These are phyloP conservation scores for Cicer arietinum DNA, from an alignment of 306 rosid species.

Conservation along the genomic window DNA sequence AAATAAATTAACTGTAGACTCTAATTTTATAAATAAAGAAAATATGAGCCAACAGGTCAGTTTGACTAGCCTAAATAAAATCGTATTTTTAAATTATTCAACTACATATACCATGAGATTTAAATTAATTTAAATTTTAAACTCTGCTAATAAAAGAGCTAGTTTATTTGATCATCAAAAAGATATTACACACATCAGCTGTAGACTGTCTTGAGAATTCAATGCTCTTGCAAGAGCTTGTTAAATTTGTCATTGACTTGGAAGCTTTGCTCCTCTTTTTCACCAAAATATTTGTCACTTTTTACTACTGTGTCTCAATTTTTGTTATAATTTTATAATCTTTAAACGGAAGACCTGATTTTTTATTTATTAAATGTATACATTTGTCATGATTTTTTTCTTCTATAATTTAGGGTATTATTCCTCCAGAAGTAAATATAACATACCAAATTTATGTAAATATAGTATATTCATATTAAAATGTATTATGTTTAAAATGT, in stretches of 20 bases:
- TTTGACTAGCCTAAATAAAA: neutral
- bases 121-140: neutral
- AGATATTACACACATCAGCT: neutral
- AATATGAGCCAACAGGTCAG: neutral
- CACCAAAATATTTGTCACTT: neutral
- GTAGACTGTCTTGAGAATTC: neutral
- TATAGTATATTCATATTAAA: neutral
- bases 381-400: neutral
- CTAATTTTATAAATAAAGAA: neutral
- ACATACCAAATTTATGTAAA: conserved; percentile 16
- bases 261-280: neutral
- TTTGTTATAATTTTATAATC: conserved; percentile 21
- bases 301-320: neutral
- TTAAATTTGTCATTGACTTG: neutral
- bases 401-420: neutral
- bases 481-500: conserved; percentile 5
- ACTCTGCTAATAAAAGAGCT: neutral
- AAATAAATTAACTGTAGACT: neutral
- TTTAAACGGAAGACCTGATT: neutral
- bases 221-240: conserved; percentile 2
- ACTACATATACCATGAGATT: neutral
- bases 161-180: neutral
- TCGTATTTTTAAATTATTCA: neutral
- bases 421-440: neutral
- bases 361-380: conserved; percentile 1